A percentile compares a stretch with the other conserved stretches of the same genome.
These are phyloP conservation scores for Gloeostereum incarnatum DNA, from an alignment of 768 basidiomycete genomes.

Conservation along the genomic window DNA sequence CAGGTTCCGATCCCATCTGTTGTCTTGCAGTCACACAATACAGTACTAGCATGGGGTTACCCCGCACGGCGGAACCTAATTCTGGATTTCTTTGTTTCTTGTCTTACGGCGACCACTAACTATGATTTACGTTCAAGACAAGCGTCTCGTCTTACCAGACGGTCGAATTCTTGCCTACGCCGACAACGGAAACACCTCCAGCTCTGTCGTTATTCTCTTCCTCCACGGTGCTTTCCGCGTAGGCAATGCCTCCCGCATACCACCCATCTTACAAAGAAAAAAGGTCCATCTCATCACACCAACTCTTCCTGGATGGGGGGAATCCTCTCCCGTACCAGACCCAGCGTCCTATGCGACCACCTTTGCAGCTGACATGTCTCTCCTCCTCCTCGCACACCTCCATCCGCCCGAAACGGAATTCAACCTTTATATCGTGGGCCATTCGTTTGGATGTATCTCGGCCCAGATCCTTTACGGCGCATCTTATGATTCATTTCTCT, in stretches of 20 bases:
- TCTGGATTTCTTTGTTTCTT: slow-evolving; percentile 9
- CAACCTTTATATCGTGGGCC: slow-evolving; percentile 40
- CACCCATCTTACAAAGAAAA: slow-evolving; percentile 25
- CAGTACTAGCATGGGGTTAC: too few relatives aligned
- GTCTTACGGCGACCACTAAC: slow-evolving; percentile 33
- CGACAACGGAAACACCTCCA: slow-evolving; percentile 40
- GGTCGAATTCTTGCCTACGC: slow-evolving; percentile 46
- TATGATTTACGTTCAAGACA: slow-evolving; percentile 38
- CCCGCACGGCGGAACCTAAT: too few relatives aligned
- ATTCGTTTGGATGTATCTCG: slow-evolving; percentile 43
- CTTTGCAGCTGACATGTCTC: slow-evolving; percentile 34
- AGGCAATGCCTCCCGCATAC: slow-evolving; percentile 28
- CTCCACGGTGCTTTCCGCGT: slow-evolving; percentile 46
- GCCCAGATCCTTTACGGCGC: slow-evolving; percentile 51
- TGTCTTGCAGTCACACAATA: too few relatives aligned
- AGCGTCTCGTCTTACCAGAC: slow-evolving; percentile 21
- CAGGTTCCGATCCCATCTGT: too few relatives aligned
- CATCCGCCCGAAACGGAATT: slow-evolving; percentile 31
- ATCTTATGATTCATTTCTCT: slow-evolving; percentile 39
- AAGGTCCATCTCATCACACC: slow-evolving; percentile 38
- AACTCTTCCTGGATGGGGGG: slow-evolving; percentile 52
- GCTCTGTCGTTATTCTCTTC: slow-evolving; percentile 38
- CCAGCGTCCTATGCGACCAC: slow-evolving; percentile 26
- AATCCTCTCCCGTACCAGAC: slow-evolving; percentile 30
- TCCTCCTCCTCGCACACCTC: slow-evolving; percentile 36